These are phyloP conservation scores for Malania oleifera DNA, from an alignment of 164 flowering plant genomes.

Conservation along the genomic window DNA sequence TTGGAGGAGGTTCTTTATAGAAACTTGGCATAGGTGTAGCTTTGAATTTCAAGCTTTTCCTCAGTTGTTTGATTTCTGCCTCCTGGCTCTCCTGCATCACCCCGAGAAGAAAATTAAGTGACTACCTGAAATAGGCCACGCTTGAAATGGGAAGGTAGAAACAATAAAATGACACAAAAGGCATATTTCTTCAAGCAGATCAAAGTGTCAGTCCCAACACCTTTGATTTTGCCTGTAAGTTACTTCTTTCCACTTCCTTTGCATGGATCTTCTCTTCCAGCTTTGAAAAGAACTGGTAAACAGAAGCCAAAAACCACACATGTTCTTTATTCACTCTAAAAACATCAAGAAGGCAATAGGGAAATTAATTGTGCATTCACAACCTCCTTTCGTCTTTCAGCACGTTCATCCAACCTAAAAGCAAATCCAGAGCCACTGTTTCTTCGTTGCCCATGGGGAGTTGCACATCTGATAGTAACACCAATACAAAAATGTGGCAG, in stretches of 20 bases:
- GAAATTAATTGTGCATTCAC: neutral
- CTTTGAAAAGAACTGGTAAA: conserved; percentile 58
- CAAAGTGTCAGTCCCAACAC: conserved; percentile 20
- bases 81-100: conserved; percentile 61
- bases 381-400: conserved; percentile 84
- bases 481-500: neutral
- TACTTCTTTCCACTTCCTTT: conserved; percentile 62
- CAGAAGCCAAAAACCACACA: conserved; percentile 4
- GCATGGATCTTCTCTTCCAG: conserved; percentile 80
- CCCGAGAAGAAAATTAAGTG: conserved; percentile 1
- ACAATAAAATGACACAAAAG: neutral
- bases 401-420: conserved; percentile 83
- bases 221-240: conserved; percentile 76
- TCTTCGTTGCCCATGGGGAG: conserved; percentile 39
- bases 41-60: conserved; percentile 80
- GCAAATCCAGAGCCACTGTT: conserved; percentile 50
- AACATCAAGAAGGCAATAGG: neutral
- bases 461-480: conserved; percentile 32
- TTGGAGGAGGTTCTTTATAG: conserved; percentile 85
- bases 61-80: conserved; percentile 68
- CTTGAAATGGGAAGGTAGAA: neutral
- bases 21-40: conserved; percentile 89
- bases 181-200: neutral
- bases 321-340: neutral
- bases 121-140: neutral